Evolutionary conservation across 164 flowering plant species (phyloP).

Genomic region (Magnolia sinica): DNA sequence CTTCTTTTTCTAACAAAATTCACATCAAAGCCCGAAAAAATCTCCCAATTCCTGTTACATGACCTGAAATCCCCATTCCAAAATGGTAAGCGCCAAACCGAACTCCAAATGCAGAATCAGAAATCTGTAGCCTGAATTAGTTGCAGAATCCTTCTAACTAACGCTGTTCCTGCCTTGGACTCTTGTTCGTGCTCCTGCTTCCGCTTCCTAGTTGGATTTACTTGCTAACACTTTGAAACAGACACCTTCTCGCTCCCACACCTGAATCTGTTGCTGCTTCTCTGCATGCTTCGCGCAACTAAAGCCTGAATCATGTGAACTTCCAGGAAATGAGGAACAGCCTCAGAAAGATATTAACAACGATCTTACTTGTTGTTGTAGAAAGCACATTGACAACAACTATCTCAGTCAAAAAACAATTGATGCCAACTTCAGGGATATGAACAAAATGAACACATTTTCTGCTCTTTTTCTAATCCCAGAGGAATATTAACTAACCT

Average conservation of each 20-base stretch:
- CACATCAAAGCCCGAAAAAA: too few species aligned
- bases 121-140: neutral
- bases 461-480: too few species aligned
- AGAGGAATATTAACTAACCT: too few species aligned
- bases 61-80: neutral
- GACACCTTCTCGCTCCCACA: neutral
- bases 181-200: neutral
- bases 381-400: too few species aligned
- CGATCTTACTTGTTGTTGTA: neutral
- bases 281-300: neutral
- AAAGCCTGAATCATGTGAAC: neutral
- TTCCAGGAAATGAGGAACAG: neutral
- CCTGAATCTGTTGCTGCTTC: neutral
- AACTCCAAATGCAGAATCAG: neutral
- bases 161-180: neutral
- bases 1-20: too few species aligned
- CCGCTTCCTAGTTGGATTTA: neutral
- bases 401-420: too few species aligned
- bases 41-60: too few species aligned
- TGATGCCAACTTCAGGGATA: too few species aligned
- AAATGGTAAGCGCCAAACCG: neutral
- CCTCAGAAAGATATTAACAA: neutral
- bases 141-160: neutral
- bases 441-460: too few species aligned
- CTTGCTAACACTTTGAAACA: neutral